Evolutionary conservation across 257 asterid species (phyloP), one percentile per base, ranked within the genome.

Genomic region (Verbascum thapsus): DNA sequence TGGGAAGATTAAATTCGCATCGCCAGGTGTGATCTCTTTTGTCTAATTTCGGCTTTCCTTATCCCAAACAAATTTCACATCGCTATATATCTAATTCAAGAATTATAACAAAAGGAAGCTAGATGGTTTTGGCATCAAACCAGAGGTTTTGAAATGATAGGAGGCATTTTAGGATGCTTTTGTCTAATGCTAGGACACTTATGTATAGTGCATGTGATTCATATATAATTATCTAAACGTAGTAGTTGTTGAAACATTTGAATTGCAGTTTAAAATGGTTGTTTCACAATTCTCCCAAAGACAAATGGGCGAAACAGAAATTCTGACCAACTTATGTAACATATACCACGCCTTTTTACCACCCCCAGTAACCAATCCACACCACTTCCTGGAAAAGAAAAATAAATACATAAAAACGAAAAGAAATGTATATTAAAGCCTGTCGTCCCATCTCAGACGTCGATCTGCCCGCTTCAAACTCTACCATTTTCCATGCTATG

Each of bases 271-370:
- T 42, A 53, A 65, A 64, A 64, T 61, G 50, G 64, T 47, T 56
- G 32, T 26, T 22, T 34, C 68, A 59, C 72, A 72, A 26, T 72
- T 58, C 40, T 55, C 69, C 68, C 50, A 55, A 64, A 26, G 30
- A 52, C 37, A 64, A 41, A 39, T 13, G 32, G 62, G 72, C 13
- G 58, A 39, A 34, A n/a, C n/a, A 61, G 38, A 67, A 68, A 54
- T 61, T 61, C 26, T 37, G 67, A 40, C 47, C 32, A 58, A 73
- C 57, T 61, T 70, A 19, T 61, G 15, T 43, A 17, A 58, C 68
- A 63, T 19, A 71, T 69, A 56, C 63, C 58, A 26, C 5, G 32
- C 32, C 32, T 5, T 26, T n/a, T 26, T 26, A 26, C 32, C 32
- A 26, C 32, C 32, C 32, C 32, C n/a, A n/a, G n/a, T n/a, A n/a